Evolutionary conservation across 306 rosid species (phyloP), one percentile per base, ranked within the genome.

Genomic region (Cucurbita maxima): DNA sequence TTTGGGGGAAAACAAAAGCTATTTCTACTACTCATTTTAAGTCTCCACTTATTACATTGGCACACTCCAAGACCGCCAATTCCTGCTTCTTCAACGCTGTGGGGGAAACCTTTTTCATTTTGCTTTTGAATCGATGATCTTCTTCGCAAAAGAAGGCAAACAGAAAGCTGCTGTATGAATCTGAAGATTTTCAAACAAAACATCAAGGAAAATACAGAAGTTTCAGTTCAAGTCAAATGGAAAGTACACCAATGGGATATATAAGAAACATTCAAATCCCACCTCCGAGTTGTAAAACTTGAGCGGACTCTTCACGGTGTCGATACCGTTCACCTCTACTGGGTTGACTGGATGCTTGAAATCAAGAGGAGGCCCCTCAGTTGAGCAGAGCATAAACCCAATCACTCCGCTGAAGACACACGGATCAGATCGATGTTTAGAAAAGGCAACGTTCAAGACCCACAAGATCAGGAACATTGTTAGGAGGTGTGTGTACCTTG

Each of bases 361-460:
- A 86, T 95, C 90, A 72, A 95, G 96, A 38, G 79, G 8, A 25
- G 97, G 92, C 22, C 99, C 99, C 88, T 88, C 96, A 7, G 99
- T 95, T n/a, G 99, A 89, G 80, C 99, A 95, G 56, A 95, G 91
- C 99, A 95, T 95, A 79, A 95, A 95, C 76, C 99, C 99, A 79
- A 95, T 95, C 87, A 95, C 92, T 69, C 99, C 99, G 78, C 99
- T 95, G 96, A 81, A 79, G 96, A 81, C 77, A 84, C 62, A 69
- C 7, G 8, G 1, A 45, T 14, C 18, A 44, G 53, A 11, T 20
- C 3, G 55, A 45, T 67, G 40, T 19, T 67, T 68, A 45, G 56
- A 45, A 6, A 43, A 63, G 18, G 56, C 3, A 20, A 68, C 54
- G 11, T 43, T 44, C n/a, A 20, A 66, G 11, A 64, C 2, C 7